phyloP scores from a whole-genome alignment of 106 monocot genomes.

The Dendrobium catenatum region DNA sequence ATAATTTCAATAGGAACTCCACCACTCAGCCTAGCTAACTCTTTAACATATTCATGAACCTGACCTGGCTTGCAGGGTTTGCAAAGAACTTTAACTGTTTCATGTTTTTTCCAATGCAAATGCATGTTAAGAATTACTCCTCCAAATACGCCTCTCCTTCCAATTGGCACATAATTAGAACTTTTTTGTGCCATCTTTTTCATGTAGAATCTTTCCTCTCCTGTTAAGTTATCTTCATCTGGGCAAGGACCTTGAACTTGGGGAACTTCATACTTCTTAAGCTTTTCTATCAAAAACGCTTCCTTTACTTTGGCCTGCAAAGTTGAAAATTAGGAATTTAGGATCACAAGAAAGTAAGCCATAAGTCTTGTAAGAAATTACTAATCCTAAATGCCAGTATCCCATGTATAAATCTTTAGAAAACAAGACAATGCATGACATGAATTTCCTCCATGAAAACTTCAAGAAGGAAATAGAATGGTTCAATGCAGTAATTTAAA shows the following conservation, averaged over 20 bases:
- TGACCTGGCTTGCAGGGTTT: constrained; percentile 96
- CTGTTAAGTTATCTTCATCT: constrained; percentile 51
- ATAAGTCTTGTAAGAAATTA: background rate
- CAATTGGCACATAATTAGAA: constrained; percentile 92
- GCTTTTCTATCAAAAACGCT: constrained; percentile 64
- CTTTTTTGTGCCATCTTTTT: constrained; percentile 97
- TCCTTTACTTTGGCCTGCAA: constrained; percentile 82
- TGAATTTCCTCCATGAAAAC: no score
- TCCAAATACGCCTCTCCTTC: constrained; percentile 79
- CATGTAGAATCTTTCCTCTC: constrained; percentile 86
- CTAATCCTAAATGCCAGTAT: background rate
- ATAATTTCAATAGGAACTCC: constrained; percentile 83
- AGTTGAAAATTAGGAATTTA: constrained; percentile 1
- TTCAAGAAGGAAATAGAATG: no score
- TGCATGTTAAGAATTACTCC: constrained; percentile 98
- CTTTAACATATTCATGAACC: constrained; percentile 83
- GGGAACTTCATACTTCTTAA: constrained; percentile 73
- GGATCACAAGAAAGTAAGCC: background rate
- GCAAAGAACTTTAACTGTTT: constrained; percentile 94
- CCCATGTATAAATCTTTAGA: background rate
- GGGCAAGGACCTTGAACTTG: constrained; percentile 64
- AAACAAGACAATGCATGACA: background rate
- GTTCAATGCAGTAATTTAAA: no score
- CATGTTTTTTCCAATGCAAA: constrained; percentile 99
- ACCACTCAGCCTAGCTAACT: constrained; percentile 86